Evolutionary conservation across 2,329 filamentous ascomycete species (phyloP), one percentile per base, ranked within the genome.

Genomic region (Colletotrichum karsti): DNA sequence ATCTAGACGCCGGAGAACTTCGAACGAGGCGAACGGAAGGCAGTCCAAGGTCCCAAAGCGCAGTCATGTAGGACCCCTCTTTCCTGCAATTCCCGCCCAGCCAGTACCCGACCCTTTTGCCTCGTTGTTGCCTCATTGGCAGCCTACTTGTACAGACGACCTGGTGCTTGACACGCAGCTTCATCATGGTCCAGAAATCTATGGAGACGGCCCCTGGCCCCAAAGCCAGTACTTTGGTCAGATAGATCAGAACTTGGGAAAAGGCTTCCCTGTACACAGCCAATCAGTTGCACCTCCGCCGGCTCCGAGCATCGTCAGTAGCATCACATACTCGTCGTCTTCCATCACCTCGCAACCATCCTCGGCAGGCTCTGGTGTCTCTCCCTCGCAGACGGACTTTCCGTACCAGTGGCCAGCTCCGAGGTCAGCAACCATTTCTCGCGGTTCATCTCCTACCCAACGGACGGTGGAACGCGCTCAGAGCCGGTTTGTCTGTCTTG

Each of bases 291-390:
- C 48, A 10, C 28, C 53, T 35, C 53, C 53, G 2, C 48, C 48
- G n/a, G 71, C 73, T 7, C 60, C 71, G 67, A 78, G 75, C 70
- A 74, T 70, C 5, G 65, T 70, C 9, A 77, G 76, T 55, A 70
- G 70, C 30, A 72, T 75, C 39, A 75, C 73, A 4, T 69, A 67
- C 51, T 72, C 71, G 0, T 71, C 73, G 1, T 61, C 71, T 10
- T 71, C 72, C 13, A 66, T 60, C 22, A 39, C 50, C 9, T 72
- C 71, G 2, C 71, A 72, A 39, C 64, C 69, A 0, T 78, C 76
- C 1, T 78, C 78, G 4, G 70, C 72, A 3, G 74, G 74, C 9
- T 78, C 76, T 4, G 71, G 75, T 3, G 41, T 75, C 6, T 80
- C 78, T 0, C 74, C 77, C 2, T 67, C 77, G 0, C 73, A 73